Evolutionary conservation across 1,284 basidiomycete species (phyloP), one percentile per base, ranked within the genome.

Genomic region (Leccinum subrobustum): DNA sequence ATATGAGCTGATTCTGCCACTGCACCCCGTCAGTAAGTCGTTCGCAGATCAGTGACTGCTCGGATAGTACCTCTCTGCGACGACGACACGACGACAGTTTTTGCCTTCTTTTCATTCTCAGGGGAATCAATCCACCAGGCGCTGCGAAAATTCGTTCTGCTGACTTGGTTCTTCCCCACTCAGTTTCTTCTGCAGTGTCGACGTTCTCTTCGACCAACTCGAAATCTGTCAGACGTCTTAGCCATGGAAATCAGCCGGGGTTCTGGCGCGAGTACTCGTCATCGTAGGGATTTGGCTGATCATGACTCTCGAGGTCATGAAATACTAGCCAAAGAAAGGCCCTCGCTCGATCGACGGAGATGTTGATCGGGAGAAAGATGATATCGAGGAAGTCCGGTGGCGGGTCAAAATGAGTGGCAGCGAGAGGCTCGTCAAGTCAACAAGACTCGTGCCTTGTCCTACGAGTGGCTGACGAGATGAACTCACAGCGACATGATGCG

Each of bases 261-360:
- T 83, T 70, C 58, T 74, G 69, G 37, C 74, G 75, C 5, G 88
- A 79, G 66, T 81, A 79, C 8, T 80, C 76, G 65, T 90, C 88
- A 48, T 81, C 79, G 68, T 86, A 92, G 4, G 90, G 90, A 69
- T 91, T 92, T 23, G 76, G 72, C 3, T 76, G 72, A 39, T 76
- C 75, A 7, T 82, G 76, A 52, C 78, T 78, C 73, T 93, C 91
- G 60, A 92, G 78, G 70, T 93, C 92, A 69, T 91, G 81, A 71
- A 86, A 91, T 59, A 91, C 77, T 50, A 92, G 80, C 87, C 91
- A 93, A 25, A 94, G 82, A 72, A 95, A 92, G 2, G 85, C 88
- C 58, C 79, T 79, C 11, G 89, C 91, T 42, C 92, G 87, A 62
- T 89, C 86, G 4, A 74, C 73, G 6, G 92, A 83, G 48, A 92